phyloP scores from a whole-genome alignment of 2,329 filamentous ascomycete species.

The Colletotrichum euphorbiae region DNA sequence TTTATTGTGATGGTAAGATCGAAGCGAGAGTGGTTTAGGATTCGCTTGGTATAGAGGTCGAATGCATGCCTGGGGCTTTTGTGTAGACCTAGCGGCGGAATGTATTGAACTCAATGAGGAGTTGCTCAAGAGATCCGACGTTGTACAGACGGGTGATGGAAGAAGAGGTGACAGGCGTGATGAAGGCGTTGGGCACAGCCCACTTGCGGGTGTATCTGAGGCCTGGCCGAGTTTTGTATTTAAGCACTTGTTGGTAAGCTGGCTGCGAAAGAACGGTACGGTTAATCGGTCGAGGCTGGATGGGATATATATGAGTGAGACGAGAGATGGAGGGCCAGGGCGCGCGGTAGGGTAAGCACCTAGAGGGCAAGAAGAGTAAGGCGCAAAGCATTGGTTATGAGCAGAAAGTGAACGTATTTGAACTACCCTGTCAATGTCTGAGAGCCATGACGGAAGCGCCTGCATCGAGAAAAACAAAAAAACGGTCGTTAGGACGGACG shows the following conservation, averaged over 20 bases:
- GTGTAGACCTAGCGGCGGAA: background rate
- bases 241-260: background rate
- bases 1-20: background rate
- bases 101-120: background rate
- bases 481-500: conserved; percentile 40
- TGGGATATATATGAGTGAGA: conserved; percentile 40
- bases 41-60: background rate
- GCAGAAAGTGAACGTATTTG: conserved; percentile 36
- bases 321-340: conserved; percentile 28
- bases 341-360: conserved; percentile 34
- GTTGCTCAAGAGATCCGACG: conserved; percentile 16
- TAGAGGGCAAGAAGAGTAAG: conserved; percentile 27
- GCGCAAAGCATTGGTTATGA: conserved; percentile 39
- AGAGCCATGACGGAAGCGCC: conserved; percentile 42
- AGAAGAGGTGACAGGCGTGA: conserved; percentile 34
- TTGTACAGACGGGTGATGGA: conserved; percentile 26
- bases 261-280: background rate
- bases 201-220: conserved; percentile 12
- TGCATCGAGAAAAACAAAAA: conserved; percentile 37
- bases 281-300: conserved; percentile 32
- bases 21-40: background rate
- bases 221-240: conserved; percentile 22
- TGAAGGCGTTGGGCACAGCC: background rate
- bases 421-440: conserved; percentile 41
- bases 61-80: conserved; percentile 5